Evolutionary conservation across 2,329 filamentous ascomycete genomes (phyloP).

Genomic region (Aspergillus aculeatinus): DNA sequence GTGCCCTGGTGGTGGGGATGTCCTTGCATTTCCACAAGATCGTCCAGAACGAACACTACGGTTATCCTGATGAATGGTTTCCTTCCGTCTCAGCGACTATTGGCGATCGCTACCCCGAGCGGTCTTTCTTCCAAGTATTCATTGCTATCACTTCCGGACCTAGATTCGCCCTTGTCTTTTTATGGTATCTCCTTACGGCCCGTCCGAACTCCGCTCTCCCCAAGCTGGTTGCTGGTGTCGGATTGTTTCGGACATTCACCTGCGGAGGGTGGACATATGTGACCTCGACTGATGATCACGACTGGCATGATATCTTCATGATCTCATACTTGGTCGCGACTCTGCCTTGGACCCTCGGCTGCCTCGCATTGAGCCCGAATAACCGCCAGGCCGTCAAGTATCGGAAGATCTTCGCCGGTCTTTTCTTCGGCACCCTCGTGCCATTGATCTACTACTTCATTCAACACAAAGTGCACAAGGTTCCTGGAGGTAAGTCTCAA

Average conservation of each 20-base stretch:
- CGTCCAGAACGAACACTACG: conserved; percentile 93
- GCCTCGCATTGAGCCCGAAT: conserved; percentile 79
- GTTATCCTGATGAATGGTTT: conserved; percentile 94
- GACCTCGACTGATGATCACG: conserved; percentile 95
- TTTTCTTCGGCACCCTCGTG: conserved; percentile 88
- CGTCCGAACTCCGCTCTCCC: conserved; percentile 73
- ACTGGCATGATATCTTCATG: conserved; percentile 99
- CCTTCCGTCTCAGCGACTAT: conserved; percentile 95
- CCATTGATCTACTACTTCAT: conserved; percentile 97
- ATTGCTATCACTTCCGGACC: conserved; percentile 95
- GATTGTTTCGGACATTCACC: conserved; percentile 83
- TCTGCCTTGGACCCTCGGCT: conserved; percentile 91
- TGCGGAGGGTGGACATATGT: conserved; percentile 99
- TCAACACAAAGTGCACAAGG: conserved; percentile 94
- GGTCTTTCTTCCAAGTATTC: conserved; percentile 95
- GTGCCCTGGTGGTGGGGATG: conserved; percentile 77
- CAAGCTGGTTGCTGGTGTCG: conserved; percentile 75
- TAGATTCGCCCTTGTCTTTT: conserved; percentile 81
- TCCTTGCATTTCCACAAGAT: conserved; percentile 93
- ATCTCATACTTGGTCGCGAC: conserved; percentile 95
- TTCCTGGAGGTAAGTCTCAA: conserved; percentile 74
- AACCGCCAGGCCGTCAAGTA: conserved; percentile 83
- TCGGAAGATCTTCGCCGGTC: conserved; percentile 75
- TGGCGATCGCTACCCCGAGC: conserved; percentile 93
- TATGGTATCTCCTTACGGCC: conserved; percentile 89